phyloP scores from a whole-genome alignment of 2,329 filamentous ascomycete species.

The Mycogone perniciosa region DNA sequence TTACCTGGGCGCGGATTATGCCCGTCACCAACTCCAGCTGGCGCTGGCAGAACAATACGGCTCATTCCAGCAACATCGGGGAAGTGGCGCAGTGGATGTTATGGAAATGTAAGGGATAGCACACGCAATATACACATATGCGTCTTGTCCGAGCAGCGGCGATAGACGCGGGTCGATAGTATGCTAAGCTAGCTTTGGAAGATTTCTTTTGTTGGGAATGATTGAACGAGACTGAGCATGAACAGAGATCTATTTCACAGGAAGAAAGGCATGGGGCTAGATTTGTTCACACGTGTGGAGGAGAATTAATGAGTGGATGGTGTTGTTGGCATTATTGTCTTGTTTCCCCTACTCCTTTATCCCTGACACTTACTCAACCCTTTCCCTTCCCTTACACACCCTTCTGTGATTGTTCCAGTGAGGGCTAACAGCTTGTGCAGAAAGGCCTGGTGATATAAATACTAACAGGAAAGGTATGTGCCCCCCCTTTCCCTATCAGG shows the following conservation, averaged over 20 bases:
- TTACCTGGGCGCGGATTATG: conserved; percentile 47
- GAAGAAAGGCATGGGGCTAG: neutral
- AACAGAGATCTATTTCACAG: neutral
- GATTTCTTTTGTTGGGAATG: neutral
- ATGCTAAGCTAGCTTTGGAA: conserved; percentile 2
- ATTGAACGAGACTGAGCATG: neutral
- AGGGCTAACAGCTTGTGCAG: conserved; percentile 18
- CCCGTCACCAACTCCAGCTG: conserved; percentile 44
- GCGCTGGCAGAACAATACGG: conserved; percentile 66
- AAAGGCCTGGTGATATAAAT: conserved; percentile 13
- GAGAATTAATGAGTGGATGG: neutral
- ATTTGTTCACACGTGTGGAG: neutral
- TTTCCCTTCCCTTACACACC: neutral
- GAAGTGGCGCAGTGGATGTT: conserved; percentile 41
- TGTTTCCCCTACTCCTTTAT: neutral
- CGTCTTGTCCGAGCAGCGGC: conserved; percentile 1
- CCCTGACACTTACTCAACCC: neutral
- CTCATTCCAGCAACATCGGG: conserved; percentile 45
- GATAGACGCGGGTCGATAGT: conserved; percentile 5
- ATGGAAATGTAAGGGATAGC: conserved; percentile 37
- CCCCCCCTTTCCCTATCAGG: neutral
- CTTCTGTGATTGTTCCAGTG: conserved; percentile 19
- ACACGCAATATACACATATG: conserved; percentile 13
- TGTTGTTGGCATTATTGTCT: neutral
- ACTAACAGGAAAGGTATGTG: conserved; percentile 21